Conservation (phyloP, 2,329 filamentous ascomycete genomes). For the Xylariaceae sp. region DNA sequence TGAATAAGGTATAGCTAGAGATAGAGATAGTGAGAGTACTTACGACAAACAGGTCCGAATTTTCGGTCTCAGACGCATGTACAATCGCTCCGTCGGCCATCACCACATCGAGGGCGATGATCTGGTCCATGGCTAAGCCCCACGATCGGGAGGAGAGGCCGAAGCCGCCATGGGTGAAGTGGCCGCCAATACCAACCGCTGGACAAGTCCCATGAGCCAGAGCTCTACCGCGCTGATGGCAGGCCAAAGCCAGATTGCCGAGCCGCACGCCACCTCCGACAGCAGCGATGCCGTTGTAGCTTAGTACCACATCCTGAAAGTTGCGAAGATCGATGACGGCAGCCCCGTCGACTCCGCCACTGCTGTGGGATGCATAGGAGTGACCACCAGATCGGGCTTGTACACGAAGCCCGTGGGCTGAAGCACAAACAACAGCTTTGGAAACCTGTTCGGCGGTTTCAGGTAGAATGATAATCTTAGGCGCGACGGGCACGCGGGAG, state of each 20-base stretch:
- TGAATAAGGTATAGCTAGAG: neutral
- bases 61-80: slow-evolving; percentile 10
- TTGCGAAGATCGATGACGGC: slow-evolving; percentile 36
- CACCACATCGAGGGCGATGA: slow-evolving; percentile 48
- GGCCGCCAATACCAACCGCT: slow-evolving; percentile 44
- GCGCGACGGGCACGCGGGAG: slow-evolving; percentile 19
- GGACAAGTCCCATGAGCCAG: slow-evolving; percentile 45
- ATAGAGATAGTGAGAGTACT: slow-evolving; percentile 5
- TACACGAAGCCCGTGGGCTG: slow-evolving; percentile 38
- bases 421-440: slow-evolving; percentile 40
- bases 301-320: slow-evolving; percentile 25
- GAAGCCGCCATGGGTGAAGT: slow-evolving; percentile 46
- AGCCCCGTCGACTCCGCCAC: slow-evolving; percentile 32
- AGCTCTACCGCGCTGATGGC: slow-evolving; percentile 37
- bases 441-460: slow-evolving; percentile 34
- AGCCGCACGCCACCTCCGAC: slow-evolving; percentile 42
- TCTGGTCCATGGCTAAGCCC: slow-evolving; percentile 50
- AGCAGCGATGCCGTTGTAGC: slow-evolving; percentile 26
- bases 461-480: slow-evolving; percentile 25
- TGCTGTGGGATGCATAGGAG: slow-evolving; percentile 47
- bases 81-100: slow-evolving; percentile 31
- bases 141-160: slow-evolving; percentile 44
- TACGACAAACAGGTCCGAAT: slow-evolving; percentile 30
- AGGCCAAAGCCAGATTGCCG: slow-evolving; percentile 39
- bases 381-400: slow-evolving; percentile 50